A percentile compares a stretch with the other conserved stretches of the same genome.
Conservation (phyloP, 495 filamentous ascomycete species). For the Neurospora sp. region DNA sequence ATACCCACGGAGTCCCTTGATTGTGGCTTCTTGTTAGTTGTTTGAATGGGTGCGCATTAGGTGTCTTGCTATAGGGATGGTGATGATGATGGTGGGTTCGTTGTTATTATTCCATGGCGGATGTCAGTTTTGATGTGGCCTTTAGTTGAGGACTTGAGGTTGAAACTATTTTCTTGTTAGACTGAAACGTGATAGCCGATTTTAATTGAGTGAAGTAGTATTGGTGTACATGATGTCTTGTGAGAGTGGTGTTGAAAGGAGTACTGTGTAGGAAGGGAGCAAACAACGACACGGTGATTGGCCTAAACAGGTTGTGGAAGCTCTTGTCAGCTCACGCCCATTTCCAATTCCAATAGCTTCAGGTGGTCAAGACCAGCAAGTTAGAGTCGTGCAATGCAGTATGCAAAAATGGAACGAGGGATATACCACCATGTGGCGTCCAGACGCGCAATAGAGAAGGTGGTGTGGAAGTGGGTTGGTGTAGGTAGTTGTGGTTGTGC, state of each 20-base stretch:
- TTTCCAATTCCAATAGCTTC: background rate
- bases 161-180: conserved; percentile 14
- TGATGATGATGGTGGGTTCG: conserved; percentile 7
- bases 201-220: conserved; percentile 16
- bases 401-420: background rate
- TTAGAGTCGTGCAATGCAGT: background rate
- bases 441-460: background rate
- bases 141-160: conserved; percentile 5
- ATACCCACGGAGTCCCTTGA: background rate
- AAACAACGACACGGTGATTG: too few relatives aligned
- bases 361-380: background rate
- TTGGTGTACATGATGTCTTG: background rate
- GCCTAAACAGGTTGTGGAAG: background rate
- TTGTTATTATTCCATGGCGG: conserved; percentile 6
- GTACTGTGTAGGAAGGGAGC: too few relatives aligned
- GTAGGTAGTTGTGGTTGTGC: background rate
- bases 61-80: background rate
- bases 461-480: background rate
- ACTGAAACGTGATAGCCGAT: conserved; percentile 23
- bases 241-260: background rate
- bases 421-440: background rate
- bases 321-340: background rate
- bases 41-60: background rate
- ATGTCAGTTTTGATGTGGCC: conserved; percentile 1
- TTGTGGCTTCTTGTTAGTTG: background rate